Evolutionary conservation across 2,329 filamentous ascomycete species (phyloP), one percentile per base, ranked within the genome.

Genomic region (Phaeosphaeria sp.): DNA sequence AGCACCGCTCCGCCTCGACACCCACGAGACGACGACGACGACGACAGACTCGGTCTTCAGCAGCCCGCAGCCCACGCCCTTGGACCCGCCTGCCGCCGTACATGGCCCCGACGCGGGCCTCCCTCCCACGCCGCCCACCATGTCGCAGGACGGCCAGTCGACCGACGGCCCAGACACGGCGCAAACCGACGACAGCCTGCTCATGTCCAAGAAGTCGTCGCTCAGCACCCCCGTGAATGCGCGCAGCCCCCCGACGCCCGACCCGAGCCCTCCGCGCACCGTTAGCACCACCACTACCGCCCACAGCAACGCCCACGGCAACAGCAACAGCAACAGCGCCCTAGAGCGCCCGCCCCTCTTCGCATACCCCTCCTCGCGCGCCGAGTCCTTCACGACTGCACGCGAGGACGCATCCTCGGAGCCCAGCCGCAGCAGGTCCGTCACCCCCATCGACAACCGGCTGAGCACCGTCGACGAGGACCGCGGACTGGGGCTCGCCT

Each of bases 341-440:
- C 60, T 64, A 42, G 61, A 68, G 18, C 75, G 74, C 24, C 72
- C 74, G 2, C 59, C 61, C 6, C 57, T 72, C 6, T 65, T 71
- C 33, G 60, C 70, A 25, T 75, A 76, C 57, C 74, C 80, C 7
- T 82, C 81, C 6, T 80, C 77, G 21, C 60, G 74, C 27, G 79
- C 79, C 30, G 80, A 82, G 24, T 82, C 80, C 0, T 82, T 81
- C 64, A 77, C 72, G 45, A 83, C 81, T 1, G 81, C 81, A 11
- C 72, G 74, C 55, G 80, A 82, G 63, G 77, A 79, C 17, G 72
- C 69, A 9, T 74, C 74, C 22, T 75, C 76, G 0, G 74, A 78
- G 39, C 53, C 61, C 40, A 71, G 69, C 53, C 67, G 67, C 43
- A 73, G 73, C 57, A 66, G 69, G 36, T 65, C 68, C 3, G 60